phyloP scores from a whole-genome alignment of 2,329 filamentous ascomycete genomes.

The Penicillium paneum region DNA sequence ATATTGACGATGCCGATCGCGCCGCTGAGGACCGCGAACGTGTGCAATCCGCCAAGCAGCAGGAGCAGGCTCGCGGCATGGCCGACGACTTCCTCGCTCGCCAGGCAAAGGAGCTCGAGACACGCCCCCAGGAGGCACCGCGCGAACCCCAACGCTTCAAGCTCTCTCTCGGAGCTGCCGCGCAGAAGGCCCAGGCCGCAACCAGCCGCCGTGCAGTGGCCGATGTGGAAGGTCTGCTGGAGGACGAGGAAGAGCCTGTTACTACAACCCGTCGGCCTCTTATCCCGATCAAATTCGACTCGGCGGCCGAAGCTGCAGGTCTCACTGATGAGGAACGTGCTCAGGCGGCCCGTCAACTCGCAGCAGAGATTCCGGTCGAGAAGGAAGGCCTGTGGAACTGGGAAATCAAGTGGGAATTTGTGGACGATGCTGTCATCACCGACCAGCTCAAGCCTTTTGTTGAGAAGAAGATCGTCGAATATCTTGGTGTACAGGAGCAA shows the following conservation, averaged over 20 bases:
- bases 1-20: constrained; percentile 78
- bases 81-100: constrained; percentile 87
- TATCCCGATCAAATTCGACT: constrained; percentile 78
- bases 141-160: constrained; percentile 75
- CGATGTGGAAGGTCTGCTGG: constrained; percentile 89
- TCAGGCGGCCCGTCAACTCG: constrained; percentile 75
- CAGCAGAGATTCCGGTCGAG: constrained; percentile 83
- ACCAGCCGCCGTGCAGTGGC: constrained; percentile 74
- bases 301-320: constrained; percentile 60
- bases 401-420: constrained; percentile 86
- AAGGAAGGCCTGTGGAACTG: constrained; percentile 87
- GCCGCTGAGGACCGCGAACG: constrained; percentile 72
- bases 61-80: constrained; percentile 76
- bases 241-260: constrained; percentile 87
- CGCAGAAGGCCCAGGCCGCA: constrained; percentile 64
- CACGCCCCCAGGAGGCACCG: constrained; percentile 40
- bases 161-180: constrained; percentile 83
- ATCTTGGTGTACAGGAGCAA: constrained; percentile 92
- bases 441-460: constrained; percentile 92
- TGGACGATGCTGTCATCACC: constrained; percentile 75
- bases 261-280: constrained; percentile 68
- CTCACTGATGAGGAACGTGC: constrained; percentile 85
- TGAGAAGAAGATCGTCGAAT: constrained; percentile 97
- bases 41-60: constrained; percentile 65
- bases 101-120: constrained; percentile 71